These are phyloP conservation scores for Rhynchospora breviuscula DNA, from an alignment of 176 grass and related monocot genomes.

Conservation along the genomic window DNA sequence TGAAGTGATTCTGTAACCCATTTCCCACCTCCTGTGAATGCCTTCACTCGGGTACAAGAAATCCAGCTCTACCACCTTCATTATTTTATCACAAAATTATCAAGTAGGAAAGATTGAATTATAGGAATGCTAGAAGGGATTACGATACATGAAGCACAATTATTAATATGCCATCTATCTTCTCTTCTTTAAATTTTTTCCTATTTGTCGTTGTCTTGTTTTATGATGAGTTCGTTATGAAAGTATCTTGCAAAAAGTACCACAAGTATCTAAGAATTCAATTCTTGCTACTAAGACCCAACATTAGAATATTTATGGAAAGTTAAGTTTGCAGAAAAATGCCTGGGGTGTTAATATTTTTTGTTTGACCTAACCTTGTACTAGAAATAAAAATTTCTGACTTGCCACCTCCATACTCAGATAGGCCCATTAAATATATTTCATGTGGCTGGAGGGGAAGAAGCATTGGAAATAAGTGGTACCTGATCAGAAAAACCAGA, in stretches of 20 bases:
- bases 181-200: neutral
- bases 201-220: neutral
- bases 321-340: neutral
- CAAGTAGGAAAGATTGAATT: neutral
- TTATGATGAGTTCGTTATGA: neutral
- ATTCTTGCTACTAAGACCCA: neutral
- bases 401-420: neutral
- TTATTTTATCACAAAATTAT: neutral
- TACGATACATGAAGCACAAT: neutral
- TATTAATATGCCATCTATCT: neutral
- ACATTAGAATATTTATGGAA: neutral
- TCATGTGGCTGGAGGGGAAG: neutral
- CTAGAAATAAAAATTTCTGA: neutral
- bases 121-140: neutral
- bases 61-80: constrained; percentile 80
- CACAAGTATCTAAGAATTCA: neutral
- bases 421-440: neutral
- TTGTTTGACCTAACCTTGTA: neutral
- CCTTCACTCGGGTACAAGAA: constrained; percentile 90
- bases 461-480: constrained; percentile 1
- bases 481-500: constrained; percentile 68
- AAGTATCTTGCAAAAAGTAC: constrained; percentile 5
- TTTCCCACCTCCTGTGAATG: constrained; percentile 65
- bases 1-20: constrained; percentile 78
- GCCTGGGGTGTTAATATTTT: neutral